Evolutionary conservation across 2,329 filamentous ascomycete genomes (phyloP).

Genomic region (Sporothrix pallida): DNA sequence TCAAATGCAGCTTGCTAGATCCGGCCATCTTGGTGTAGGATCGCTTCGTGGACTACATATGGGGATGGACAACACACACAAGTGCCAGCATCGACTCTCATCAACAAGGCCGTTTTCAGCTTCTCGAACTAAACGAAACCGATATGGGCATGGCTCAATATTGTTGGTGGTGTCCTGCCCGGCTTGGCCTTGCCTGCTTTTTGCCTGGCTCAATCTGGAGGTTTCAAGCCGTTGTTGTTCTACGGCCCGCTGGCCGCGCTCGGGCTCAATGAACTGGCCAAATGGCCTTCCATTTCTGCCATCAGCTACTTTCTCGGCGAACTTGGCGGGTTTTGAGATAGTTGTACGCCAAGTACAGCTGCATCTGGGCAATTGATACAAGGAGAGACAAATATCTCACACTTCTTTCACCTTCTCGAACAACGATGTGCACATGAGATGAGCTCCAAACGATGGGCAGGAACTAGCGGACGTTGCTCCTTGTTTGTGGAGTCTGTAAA

Average conservation of each 20-base stretch:
- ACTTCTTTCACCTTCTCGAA: too few relatives aligned
- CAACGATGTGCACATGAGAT: too few relatives aligned
- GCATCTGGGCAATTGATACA: too few relatives aligned
- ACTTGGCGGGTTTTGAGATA: neutral
- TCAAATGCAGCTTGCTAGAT: conserved; percentile 20
- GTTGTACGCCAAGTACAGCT: neutral
- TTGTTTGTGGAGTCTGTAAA: conserved; percentile 16
- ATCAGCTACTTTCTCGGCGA: neutral
- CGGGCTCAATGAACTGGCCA: neutral
- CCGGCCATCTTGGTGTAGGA: conserved; percentile 4
- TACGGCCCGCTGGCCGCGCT: conserved; percentile 2
- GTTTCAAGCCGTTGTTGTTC: neutral
- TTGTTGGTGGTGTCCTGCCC: neutral
- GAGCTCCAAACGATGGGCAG: neutral
- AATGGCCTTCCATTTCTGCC: too few relatives aligned
- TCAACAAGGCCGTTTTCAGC: neutral
- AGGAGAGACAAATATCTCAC: too few relatives aligned
- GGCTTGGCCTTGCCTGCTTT: neutral
- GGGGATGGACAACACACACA: neutral
- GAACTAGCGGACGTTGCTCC: neutral
- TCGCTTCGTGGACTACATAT: conserved; percentile 10
- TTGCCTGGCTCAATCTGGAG: neutral
- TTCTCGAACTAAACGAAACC: neutral
- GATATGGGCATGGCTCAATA: neutral
- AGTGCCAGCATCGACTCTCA: neutral